Base-by-base conservation (phyloP, 208 protist genomes). In the Leishmania mexicana region DNA sequence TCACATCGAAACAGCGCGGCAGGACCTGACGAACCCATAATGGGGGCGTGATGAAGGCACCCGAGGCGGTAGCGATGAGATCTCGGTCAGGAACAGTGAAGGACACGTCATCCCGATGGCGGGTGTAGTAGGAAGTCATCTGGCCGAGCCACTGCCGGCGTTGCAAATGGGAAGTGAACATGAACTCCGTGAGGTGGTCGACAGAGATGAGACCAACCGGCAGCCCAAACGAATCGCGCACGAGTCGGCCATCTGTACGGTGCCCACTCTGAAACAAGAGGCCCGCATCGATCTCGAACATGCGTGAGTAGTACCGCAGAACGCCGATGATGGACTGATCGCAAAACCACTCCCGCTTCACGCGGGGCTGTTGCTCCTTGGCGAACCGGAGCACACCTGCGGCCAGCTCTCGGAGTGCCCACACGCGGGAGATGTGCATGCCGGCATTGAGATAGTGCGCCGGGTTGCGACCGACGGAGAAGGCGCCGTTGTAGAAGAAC, bases 271-370 rank as follows among this genome's bases (percentile, higher is more conserved):
- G 47, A 11, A 75, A n/a, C 53, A 86, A 67, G 45, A 86, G 79
- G 28, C 75, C 78, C 8, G 75, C 57, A 31, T 81, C 76, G 42
- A 80, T 65, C 71, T 86, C 83, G 58, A 78, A 86, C 75, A 80
- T 77, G 60, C 83, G 83, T 38, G 64, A 78, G 21, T 78, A 76
- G 38, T 53, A 38, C 35, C 79, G 76, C 57, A 86, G 53, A 11
- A 53, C 53, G 13, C 75, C 73, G 70, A 80, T 60, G 28, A 86
- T 79, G 10, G 83, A 86, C 79, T 86, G 83, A 68, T 86, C 83
- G 62, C 83, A 86, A 45, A 54, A 81, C 83, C 83, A 86, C 17
- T 78, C 75, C 6, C 49, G 17, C 71, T 64, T 53, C 21, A 17
- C 28, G 3, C n/a, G 72, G n/a, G 49, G 47, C 49, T 21, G 45